Evolutionary conservation across 192 early-diverging fungal species (phyloP).

Genomic region (Entophlyctis luteolus): DNA sequence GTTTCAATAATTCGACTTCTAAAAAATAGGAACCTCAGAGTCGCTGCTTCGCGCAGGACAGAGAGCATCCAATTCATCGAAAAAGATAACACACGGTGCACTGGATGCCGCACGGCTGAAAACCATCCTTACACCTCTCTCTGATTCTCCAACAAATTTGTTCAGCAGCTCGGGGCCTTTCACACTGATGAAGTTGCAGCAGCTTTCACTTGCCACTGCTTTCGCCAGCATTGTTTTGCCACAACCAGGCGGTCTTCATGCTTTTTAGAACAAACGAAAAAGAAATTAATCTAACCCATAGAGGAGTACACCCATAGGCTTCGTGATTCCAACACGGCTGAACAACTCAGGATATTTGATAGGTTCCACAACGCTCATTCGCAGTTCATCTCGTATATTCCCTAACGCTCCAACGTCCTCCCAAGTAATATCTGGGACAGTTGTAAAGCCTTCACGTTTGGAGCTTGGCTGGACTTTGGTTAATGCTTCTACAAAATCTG

Average conservation of each 20-base stretch:
- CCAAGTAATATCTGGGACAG: slow-evolving; percentile 94
- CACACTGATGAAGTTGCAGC: slow-evolving; percentile 97
- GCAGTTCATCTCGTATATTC: slow-evolving; percentile 83
- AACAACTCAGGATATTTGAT: slow-evolving; percentile 88
- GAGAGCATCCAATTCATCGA: slow-evolving; percentile 96
- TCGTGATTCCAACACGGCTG: slow-evolving; percentile 80
- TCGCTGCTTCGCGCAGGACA: slow-evolving; percentile 83
- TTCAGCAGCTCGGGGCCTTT: slow-evolving; percentile 97
- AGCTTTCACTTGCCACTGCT: slow-evolving; percentile 94
- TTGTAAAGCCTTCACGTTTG: slow-evolving; percentile 98
- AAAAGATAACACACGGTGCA: slow-evolving; percentile 94
- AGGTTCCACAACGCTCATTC: slow-evolving; percentile 94
- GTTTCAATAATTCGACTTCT: background rate
- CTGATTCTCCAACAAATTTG: slow-evolving; percentile 99
- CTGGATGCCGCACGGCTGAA: slow-evolving; percentile 91
- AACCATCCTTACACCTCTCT: slow-evolving; percentile 90
- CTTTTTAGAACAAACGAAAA: background rate
- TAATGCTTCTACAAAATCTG: slow-evolving; percentile 82
- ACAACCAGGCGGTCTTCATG: slow-evolving; percentile 78
- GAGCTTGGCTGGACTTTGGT: slow-evolving; percentile 92
- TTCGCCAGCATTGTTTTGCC: slow-evolving; percentile 97
- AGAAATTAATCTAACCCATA: slow-evolving; percentile 60
- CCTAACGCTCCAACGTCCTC: slow-evolving; percentile 90
- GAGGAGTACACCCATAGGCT: slow-evolving; percentile 87
- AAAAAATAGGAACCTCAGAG: slow-evolving; percentile 61